Evolutionary conservation across 2,329 filamentous ascomycete species (phyloP).

Genomic region (Tolypocladium ophioglossoides): DNA sequence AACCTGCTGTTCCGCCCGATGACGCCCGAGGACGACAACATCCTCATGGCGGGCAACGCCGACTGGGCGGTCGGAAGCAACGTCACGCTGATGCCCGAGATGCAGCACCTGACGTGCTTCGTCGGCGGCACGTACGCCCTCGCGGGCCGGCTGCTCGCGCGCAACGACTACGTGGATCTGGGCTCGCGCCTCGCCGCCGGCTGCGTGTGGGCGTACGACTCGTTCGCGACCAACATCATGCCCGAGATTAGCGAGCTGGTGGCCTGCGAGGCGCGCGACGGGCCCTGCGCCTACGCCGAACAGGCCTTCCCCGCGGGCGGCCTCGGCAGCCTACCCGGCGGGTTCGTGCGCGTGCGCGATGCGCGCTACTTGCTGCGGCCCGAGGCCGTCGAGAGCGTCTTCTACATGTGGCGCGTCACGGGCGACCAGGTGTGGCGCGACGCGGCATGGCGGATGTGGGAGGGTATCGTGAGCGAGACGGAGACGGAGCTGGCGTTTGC

Average conservation of each 20-base stretch:
- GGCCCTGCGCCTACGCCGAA: conserved; percentile 24
- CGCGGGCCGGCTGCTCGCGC: conserved; percentile 48
- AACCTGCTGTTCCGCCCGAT: conserved; percentile 60
- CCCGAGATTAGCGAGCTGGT: conserved; percentile 35
- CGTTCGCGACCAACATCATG: conserved; percentile 41
- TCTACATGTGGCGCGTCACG: conserved; percentile 40
- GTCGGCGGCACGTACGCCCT: conserved; percentile 61
- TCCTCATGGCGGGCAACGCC: conserved; percentile 45
- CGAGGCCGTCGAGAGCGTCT: conserved; percentile 42
- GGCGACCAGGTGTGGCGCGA: conserved; percentile 33
- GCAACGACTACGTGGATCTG: conserved; percentile 33
- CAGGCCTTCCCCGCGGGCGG: conserved; percentile 7
- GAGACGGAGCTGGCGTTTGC: conserved; percentile 33
- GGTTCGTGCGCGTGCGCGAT: conserved; percentile 45
- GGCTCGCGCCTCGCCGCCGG: conserved; percentile 39
- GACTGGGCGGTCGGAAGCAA: conserved; percentile 13
- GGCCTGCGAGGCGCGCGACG: conserved; percentile 20
- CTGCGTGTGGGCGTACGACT: conserved; percentile 43
- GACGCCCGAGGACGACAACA: conserved; percentile 45
- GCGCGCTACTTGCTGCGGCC: conserved; percentile 33
- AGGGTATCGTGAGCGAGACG: conserved; percentile 28
- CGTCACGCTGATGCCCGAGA: conserved; percentile 21
- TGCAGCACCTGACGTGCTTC: conserved; percentile 59
- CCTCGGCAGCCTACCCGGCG: conserved; percentile 28
- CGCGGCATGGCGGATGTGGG: conserved; percentile 37